Evolutionary conservation across 1,139 yeast genomes (phyloP).

Genomic region (Blastobotrys ciferrii): DNA sequence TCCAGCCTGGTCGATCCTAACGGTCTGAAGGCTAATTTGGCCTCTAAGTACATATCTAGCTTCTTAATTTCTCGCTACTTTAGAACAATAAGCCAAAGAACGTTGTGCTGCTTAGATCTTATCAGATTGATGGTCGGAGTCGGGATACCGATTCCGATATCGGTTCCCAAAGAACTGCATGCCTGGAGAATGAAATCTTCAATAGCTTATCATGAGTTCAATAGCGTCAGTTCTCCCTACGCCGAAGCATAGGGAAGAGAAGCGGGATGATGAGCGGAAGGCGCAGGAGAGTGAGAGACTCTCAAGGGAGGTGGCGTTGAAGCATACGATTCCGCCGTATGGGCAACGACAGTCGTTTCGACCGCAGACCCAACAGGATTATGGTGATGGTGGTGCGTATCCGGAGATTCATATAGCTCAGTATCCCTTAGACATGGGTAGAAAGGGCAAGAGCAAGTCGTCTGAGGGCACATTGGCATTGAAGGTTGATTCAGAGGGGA

Average conservation of each 20-base stretch:
- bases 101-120: not conserved
- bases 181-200: not conserved
- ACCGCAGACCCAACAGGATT: slow-evolving; percentile 33
- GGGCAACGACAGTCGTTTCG: slow-evolving; percentile 35
- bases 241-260: not conserved
- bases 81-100: not conserved
- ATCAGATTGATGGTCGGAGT: not conserved
- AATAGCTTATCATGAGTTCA: not conserved
- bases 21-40: too few relatives aligned
- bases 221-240: slow-evolving; percentile 22
- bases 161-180: not conserved
- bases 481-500: slow-evolving; percentile 36
- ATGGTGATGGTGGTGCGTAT: slow-evolving; percentile 40
- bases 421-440: slow-evolving; percentile 38
- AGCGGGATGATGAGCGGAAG: not conserved
- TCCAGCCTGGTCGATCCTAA: too few relatives aligned
- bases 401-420: slow-evolving; percentile 38
- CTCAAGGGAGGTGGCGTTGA: slow-evolving; percentile 10
- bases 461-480: slow-evolving; percentile 33
- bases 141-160: not conserved
- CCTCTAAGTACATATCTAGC: not conserved
- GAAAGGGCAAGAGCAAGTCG: slow-evolving; percentile 16
- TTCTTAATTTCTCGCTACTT: too few relatives aligned
- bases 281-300: not conserved
- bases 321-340: slow-evolving; percentile 31